Evolutionary conservation across 164 flowering plant species (phyloP).

Genomic region (Houttuynia cordata): DNA sequence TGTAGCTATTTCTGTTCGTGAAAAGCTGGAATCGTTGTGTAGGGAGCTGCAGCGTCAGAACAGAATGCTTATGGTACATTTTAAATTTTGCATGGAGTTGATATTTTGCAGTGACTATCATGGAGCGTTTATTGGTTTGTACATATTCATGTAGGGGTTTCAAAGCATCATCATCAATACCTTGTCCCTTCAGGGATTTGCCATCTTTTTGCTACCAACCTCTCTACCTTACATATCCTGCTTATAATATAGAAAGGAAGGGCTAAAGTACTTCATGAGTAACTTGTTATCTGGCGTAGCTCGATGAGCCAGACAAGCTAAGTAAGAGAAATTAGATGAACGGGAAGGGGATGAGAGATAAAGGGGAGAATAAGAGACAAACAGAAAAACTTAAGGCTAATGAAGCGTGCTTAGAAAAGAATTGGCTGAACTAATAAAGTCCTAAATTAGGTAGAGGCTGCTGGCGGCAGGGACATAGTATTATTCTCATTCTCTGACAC

Average conservation of each 20-base stretch:
- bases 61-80: constrained; percentile 74
- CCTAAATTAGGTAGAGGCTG: too few relatives aligned
- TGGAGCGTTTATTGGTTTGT: neutral
- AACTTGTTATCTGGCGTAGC: neutral
- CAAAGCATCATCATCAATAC: neutral
- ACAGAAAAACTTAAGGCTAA: too few relatives aligned
- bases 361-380: too few relatives aligned
- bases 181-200: neutral
- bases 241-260: neutral
- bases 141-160: neutral
- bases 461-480: too few relatives aligned
- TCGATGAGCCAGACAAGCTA: too few relatives aligned
- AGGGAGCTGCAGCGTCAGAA: constrained; percentile 94
- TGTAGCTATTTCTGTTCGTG: constrained; percentile 74
- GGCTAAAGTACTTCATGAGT: neutral
- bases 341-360: too few relatives aligned
- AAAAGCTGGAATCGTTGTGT: constrained; percentile 90
- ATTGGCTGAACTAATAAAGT: too few relatives aligned
- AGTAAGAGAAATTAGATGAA: too few relatives aligned
- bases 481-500: too few relatives aligned
- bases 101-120: neutral
- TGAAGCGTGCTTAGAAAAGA: too few relatives aligned
- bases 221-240: neutral
- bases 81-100: neutral
- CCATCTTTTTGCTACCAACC: neutral